Evolutionary conservation across 306 rosid species (phyloP).

Genomic region (Castanea mollissima): DNA sequence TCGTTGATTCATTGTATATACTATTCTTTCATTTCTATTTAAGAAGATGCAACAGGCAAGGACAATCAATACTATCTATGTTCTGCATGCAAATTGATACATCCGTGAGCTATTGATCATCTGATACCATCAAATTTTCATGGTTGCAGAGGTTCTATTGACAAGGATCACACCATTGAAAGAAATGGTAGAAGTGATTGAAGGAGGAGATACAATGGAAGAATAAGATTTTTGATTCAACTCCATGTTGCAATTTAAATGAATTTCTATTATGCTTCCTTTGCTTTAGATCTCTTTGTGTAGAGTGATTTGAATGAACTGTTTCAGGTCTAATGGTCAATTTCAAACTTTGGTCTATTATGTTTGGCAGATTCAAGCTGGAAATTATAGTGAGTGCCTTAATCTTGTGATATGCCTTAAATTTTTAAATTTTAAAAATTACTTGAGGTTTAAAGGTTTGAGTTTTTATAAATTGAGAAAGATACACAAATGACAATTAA

Average conservation of each 20-base stretch:
- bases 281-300: not conserved
- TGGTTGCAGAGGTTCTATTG: constrained; percentile 44
- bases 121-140: constrained; percentile 4
- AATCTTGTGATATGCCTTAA: no score
- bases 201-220: constrained; percentile 52
- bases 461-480: no score
- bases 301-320: not conserved
- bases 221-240: constrained; percentile 22
- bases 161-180: constrained; percentile 44
- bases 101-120: not conserved
- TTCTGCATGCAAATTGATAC: not conserved
- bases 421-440: no score
- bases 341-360: not conserved
- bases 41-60: not conserved
- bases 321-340: not conserved
- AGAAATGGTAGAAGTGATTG: constrained; percentile 31
- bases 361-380: not conserved
- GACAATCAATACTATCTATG: not conserved
- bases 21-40: not conserved
- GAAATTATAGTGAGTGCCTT: not conserved
- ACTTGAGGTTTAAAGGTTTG: no score
- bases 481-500: no score
- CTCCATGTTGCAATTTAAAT: not conserved
- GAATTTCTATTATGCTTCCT: not conserved
- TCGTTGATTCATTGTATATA: not conserved